phyloP scores from a whole-genome alignment of 257 asterid species.

The Rehmannia glutinosa region DNA sequence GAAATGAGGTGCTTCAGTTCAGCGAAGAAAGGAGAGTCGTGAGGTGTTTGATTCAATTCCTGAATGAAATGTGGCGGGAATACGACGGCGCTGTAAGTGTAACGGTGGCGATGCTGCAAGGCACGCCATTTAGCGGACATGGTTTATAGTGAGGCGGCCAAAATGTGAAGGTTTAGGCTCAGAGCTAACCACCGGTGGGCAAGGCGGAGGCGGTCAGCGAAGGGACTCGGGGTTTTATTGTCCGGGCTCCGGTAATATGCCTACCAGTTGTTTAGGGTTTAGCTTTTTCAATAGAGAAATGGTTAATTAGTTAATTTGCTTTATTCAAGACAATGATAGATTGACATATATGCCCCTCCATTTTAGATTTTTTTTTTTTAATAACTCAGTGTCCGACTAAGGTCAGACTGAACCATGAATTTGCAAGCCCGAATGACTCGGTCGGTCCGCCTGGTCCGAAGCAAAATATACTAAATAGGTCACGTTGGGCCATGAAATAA shows the following conservation, averaged over 20 bases:
- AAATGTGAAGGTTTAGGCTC: neutral
- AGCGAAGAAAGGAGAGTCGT: slow-evolving; percentile 35
- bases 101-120: slow-evolving; percentile 94
- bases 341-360: neutral
- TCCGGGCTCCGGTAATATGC: neutral
- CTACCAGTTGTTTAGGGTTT: slow-evolving; percentile 26
- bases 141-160: neutral
- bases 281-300: neutral
- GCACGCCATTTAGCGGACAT: slow-evolving; percentile 98
- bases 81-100: slow-evolving; percentile 67
- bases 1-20: slow-evolving; percentile 55
- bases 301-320: neutral
- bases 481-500: no score
- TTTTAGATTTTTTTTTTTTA: no score
- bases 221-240: slow-evolving; percentile 9
- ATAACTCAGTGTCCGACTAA: no score
- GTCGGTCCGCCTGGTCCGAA: no score
- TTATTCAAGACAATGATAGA: neutral
- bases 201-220: slow-evolving; percentile 10
- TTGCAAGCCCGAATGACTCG: no score
- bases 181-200: neutral
- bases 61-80: slow-evolving; percentile 63
- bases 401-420: no score
- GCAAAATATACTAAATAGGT: no score
- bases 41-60: slow-evolving; percentile 58